These are phyloP conservation scores for Brassica nigra DNA, from an alignment of 345 rosid species.

Conservation along the genomic window DNA sequence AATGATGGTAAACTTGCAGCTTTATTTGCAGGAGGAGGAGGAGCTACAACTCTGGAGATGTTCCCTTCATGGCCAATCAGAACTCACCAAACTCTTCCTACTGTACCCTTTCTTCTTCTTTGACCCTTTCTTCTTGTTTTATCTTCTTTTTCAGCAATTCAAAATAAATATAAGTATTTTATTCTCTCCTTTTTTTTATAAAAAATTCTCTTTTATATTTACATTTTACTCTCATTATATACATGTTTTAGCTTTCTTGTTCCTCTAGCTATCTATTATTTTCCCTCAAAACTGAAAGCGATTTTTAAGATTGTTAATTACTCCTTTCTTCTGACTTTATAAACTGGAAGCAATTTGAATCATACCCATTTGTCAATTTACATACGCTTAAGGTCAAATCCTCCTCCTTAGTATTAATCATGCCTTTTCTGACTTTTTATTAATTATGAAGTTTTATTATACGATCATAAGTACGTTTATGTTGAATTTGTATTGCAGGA, in stretches of 20 bases:
- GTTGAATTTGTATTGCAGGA: conserved; percentile 55
- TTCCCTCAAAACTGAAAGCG: conserved; percentile 27
- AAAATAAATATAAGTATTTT: background rate
- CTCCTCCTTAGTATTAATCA: background rate
- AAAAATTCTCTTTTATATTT: background rate
- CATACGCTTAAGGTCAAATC: conserved; percentile 37
- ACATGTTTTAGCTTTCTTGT: conserved; percentile 27
- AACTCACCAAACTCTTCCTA: conserved; percentile 88
- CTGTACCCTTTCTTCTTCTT: conserved; percentile 53
- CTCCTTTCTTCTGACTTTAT: conserved; percentile 35
- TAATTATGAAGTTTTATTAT: background rate
- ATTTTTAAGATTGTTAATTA: conserved; percentile 28
- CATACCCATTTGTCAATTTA: conserved; percentile 32
- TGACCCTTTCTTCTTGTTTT: conserved; percentile 56
- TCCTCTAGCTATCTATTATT: conserved; percentile 31
- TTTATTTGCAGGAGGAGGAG: conserved; percentile 58
- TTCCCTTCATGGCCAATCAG: conserved; percentile 99
- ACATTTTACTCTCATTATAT: conserved; percentile 17
- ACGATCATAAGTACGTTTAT: conserved; percentile 14
- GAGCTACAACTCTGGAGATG: conserved; percentile 98
- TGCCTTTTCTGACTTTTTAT: conserved; percentile 21
- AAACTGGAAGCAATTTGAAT: background rate
- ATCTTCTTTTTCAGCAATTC: conserved; percentile 33
- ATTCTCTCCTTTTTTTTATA: background rate
- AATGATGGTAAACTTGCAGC: conserved; percentile 63